Evolutionary conservation across 768 basidiomycete species (phyloP), one percentile per base, ranked within the genome.

Genomic region (Kwoniella bestiolae): DNA sequence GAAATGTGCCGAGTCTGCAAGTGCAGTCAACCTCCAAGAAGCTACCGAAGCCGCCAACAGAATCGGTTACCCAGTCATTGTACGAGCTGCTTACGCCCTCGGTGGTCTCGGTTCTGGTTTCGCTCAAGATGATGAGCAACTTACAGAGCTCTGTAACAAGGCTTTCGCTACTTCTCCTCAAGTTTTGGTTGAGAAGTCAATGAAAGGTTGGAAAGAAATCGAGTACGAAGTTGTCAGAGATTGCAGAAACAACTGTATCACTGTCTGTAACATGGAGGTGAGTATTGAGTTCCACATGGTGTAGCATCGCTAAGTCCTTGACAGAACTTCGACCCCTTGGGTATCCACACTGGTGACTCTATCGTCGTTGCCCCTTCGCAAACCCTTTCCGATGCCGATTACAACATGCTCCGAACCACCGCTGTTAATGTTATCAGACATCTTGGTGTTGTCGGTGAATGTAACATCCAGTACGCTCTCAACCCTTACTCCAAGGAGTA

Each of bases 141-240:
- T 99, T 64, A 86, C 87, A 68, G 90, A 90, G 32, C 83, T 99
- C 21, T 97, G 94, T 78, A 86, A 85, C 71, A 96, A 94, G 83
- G 95, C 96, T 9, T 98, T 99, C 77, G 94, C 95, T 49, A 97
- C 93, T 14, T 94, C 92, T 73, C 94, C 95, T 47, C 96, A 98
- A 82, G 94, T 99, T 0, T 85, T 99, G n/a, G 93, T 99, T 16
- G 96, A 99, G 85, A 94, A 89, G 85, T 94, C 91, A 74, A 98
- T 98, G 95, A 98, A 98, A 83, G 95, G 95, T 2, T 99, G 95
- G 95, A 98, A 99, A 83, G 95, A 99, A 84, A 95, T 99, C 71
- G 95, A 99, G 83, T 99, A 99, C 74, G 95, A 99, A 79, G 95
- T 99, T 55, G 95, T 98, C 11, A 86, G 95, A 65, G 95, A 99